phyloP scores from a whole-genome alignment of 2,329 filamentous ascomycete genomes.

The Neonectria punicea region DNA sequence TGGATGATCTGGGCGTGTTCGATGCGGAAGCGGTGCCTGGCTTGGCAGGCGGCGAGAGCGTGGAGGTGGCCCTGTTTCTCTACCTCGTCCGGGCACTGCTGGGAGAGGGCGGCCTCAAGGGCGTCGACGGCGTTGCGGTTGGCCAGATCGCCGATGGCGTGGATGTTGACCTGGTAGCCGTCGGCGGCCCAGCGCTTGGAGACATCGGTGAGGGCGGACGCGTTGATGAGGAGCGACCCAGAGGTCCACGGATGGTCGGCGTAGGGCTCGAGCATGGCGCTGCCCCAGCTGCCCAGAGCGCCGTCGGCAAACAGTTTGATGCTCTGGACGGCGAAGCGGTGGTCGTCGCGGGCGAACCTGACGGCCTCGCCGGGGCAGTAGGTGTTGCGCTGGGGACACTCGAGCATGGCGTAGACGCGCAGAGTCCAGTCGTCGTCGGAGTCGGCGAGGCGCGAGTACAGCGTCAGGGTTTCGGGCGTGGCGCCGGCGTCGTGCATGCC shows the following conservation, averaged over 20 bases:
- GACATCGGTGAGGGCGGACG: conserved; percentile 64
- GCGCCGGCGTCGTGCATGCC: conserved; percentile 77
- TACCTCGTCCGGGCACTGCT: conserved; percentile 58
- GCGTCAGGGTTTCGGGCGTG: conserved; percentile 61
- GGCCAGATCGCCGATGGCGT: conserved; percentile 77
- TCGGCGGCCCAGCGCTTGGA: conserved; percentile 67
- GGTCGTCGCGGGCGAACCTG: conserved; percentile 56
- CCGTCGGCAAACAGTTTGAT: conserved; percentile 79
- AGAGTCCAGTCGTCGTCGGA: conserved; percentile 65
- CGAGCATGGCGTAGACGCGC: conserved; percentile 75
- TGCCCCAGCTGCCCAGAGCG: conserved; percentile 77
- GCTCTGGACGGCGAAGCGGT: conserved; percentile 66
- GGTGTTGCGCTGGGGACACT: conserved; percentile 72
- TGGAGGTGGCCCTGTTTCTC: conserved; percentile 24
- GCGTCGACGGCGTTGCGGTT: conserved; percentile 73
- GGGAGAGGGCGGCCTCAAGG: conserved; percentile 65
- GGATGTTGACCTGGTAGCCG: conserved; percentile 76
- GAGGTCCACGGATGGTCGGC: conserved; percentile 68
- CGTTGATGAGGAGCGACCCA: conserved; percentile 74
- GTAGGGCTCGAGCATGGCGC: conserved; percentile 77
- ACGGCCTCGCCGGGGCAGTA: conserved; percentile 66
- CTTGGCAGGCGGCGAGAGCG: conserved; percentile 61
- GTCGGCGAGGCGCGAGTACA: conserved; percentile 64
- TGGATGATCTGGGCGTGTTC: conserved; percentile 79
- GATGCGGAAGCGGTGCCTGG: conserved; percentile 70